A percentile compares a stretch with the other conserved stretches of the same genome.
Conservation (phyloP, 495 filamentous ascomycete genomes). For the Niebla homalea region DNA sequence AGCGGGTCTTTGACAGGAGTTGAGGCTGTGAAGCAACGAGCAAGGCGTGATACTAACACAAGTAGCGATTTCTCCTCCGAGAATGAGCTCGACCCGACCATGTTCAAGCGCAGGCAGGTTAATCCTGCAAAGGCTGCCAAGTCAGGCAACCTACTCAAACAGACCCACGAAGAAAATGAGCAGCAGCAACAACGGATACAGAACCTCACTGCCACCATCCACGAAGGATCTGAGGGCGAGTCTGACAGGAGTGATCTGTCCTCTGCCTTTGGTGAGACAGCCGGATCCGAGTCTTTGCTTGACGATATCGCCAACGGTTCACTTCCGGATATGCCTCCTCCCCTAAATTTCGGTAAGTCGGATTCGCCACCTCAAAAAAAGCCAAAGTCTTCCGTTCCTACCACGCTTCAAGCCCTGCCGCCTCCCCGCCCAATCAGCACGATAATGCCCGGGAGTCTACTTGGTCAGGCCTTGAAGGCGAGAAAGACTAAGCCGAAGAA, state of each 20-base stretch:
- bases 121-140: slow-evolving; percentile 38
- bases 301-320: slow-evolving; percentile 29
- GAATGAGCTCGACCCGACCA: slow-evolving; percentile 62
- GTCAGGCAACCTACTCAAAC: slow-evolving; percentile 42
- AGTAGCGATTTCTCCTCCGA: slow-evolving; percentile 89
- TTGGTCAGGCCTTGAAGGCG: slow-evolving; percentile 59
- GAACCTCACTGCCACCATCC: slow-evolving; percentile 31
- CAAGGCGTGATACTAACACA: slow-evolving; percentile 72
- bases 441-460: slow-evolving; percentile 61
- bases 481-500: slow-evolving; percentile 67
- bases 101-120: slow-evolving; percentile 47
- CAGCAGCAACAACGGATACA: slow-evolving; percentile 31
- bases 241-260: slow-evolving; percentile 51
- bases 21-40: slow-evolving; percentile 59
- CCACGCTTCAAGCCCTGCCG: slow-evolving; percentile 62
- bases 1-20: slow-evolving; percentile 67
- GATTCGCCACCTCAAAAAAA: slow-evolving; percentile 41
- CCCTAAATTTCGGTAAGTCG: slow-evolving; percentile 21
- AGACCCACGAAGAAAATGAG: slow-evolving; percentile 46
- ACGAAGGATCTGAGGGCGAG: slow-evolving; percentile 50
- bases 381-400: slow-evolving; percentile 40
- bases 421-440: slow-evolving; percentile 84
- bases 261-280: slow-evolving; percentile 55
- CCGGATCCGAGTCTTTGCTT: slow-evolving; percentile 46
- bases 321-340: slow-evolving; percentile 10